These are phyloP conservation scores for Russula griseocarnosa DNA, from an alignment of 768 basidiomycete genomes.

Conservation along the genomic window DNA sequence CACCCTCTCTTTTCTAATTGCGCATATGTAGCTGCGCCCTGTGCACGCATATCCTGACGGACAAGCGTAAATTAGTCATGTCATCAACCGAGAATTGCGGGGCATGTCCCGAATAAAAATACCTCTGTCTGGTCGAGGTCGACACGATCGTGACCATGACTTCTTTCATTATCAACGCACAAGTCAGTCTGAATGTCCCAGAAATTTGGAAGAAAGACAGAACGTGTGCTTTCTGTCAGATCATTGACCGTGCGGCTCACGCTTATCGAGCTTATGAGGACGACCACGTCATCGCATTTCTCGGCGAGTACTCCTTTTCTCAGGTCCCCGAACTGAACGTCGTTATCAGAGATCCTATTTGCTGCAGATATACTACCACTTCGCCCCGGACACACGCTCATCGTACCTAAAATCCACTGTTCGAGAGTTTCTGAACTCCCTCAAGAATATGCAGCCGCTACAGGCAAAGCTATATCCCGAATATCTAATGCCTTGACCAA, in stretches of 20 bases:
- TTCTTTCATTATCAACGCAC: constrained; percentile 66
- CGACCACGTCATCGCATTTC: constrained; percentile 58
- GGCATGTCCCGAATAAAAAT: not conserved
- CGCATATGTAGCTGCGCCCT: no score
- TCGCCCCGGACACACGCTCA: constrained; percentile 61
- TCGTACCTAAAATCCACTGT: constrained; percentile 64
- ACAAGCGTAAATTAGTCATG: not conserved
- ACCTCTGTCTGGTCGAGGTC: not conserved
- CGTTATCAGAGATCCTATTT: no score
- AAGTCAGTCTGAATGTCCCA: constrained; percentile 45
- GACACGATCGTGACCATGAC: constrained; percentile 55
- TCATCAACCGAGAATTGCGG: not conserved
- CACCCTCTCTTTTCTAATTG: not conserved
- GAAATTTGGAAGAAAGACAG: constrained; percentile 48
- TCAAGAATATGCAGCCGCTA: constrained; percentile 51
- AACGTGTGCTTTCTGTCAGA: constrained; percentile 62
- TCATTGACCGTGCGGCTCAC: constrained; percentile 48
- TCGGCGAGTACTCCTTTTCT: constrained; percentile 42
- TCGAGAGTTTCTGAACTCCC: constrained; percentile 63
- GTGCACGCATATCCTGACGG: not conserved
- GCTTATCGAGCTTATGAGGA: constrained; percentile 56
- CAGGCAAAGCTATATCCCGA: constrained; percentile 55
- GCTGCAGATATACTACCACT: constrained; percentile 71
- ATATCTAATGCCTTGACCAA: constrained; percentile 59
- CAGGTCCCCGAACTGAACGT: not conserved